Percentiles rank a stretch among this genome's conserved stretches.
These are phyloP conservation scores for Penicillium italicum DNA, from an alignment of 2,329 filamentous ascomycete species.

Conservation along the genomic window DNA sequence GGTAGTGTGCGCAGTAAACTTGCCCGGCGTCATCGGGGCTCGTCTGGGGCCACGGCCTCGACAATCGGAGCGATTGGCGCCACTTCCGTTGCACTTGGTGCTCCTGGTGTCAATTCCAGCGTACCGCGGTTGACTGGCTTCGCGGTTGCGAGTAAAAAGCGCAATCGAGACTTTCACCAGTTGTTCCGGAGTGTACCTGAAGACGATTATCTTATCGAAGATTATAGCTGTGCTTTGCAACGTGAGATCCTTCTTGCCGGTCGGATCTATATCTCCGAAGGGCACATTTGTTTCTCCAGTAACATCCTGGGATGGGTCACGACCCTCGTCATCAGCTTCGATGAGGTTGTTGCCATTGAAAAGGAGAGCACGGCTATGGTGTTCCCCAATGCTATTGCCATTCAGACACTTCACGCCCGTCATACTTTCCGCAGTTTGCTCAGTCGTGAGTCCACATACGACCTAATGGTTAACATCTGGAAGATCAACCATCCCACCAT, in stretches of 20 bases:
- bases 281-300: conserved; percentile 96
- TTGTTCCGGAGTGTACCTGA: conserved; percentile 96
- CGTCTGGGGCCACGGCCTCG: conserved; percentile 67
- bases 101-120: conserved; percentile 56
- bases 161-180: conserved; percentile 91
- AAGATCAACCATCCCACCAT: conserved; percentile 91
- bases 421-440: conserved; percentile 96
- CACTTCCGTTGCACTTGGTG: conserved; percentile 66
- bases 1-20: conserved; percentile 66
- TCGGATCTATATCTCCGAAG: conserved; percentile 91
- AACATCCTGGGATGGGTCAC: conserved; percentile 99
- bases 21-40: conserved; percentile 70
- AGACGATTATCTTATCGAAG: conserved; percentile 96
- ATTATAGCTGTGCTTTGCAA: conserved; percentile 95
- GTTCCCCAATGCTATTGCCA: conserved; percentile 96
- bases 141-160: conserved; percentile 90
- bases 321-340: conserved; percentile 95
- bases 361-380: conserved; percentile 93
- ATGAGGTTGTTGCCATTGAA: conserved; percentile 94
- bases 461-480: conserved; percentile 97
- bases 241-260: conserved; percentile 93
- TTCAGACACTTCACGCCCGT: conserved; percentile 90
- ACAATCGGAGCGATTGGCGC: conserved; percentile 70
- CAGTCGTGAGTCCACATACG: conserved; percentile 91
- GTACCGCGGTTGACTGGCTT: conserved; percentile 85